Evolutionary conservation across 1,284 basidiomycete genomes (phyloP).

Genomic region (Ceratobasidium sp.): DNA sequence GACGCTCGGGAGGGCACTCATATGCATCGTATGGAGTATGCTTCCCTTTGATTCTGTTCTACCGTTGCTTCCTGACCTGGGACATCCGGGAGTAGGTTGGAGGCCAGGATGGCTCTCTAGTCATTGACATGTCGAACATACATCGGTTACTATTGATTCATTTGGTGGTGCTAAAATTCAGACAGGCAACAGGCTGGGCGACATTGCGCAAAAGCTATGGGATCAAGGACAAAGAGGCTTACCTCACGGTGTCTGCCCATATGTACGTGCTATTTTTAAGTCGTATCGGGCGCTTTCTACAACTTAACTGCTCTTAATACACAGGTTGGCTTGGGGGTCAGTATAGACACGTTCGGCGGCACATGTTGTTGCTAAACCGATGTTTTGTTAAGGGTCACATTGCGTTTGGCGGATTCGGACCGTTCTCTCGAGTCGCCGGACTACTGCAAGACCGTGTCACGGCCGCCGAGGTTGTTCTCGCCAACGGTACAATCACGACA

Average conservation of each 20-base stretch:
- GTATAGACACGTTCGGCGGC: neutral
- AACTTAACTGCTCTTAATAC: neutral
- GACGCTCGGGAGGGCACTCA: slow-evolving; percentile 50
- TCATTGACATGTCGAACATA: slow-evolving; percentile 49
- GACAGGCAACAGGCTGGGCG: slow-evolving; percentile 49
- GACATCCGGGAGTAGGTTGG: slow-evolving; percentile 35
- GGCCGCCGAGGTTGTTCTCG: slow-evolving; percentile 50
- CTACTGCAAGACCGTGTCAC: slow-evolving; percentile 49
- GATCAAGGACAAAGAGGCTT: slow-evolving; percentile 46
- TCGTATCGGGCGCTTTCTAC: slow-evolving; percentile 43
- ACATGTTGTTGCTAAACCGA: neutral
- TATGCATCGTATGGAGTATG: slow-evolving; percentile 50
- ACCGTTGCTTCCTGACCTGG: neutral
- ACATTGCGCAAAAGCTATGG: slow-evolving; percentile 48
- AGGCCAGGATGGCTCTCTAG: slow-evolving; percentile 47
- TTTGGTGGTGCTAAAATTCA: slow-evolving; percentile 28
- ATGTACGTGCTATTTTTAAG: slow-evolving; percentile 10
- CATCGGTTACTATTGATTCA: slow-evolving; percentile 44
- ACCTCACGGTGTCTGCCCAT: slow-evolving; percentile 48
- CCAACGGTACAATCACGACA: slow-evolving; percentile 47
- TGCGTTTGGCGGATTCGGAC: slow-evolving; percentile 50
- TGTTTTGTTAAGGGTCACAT: slow-evolving; percentile 45
- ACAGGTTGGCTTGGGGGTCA: slow-evolving; percentile 3
- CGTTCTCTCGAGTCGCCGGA: slow-evolving; percentile 47
- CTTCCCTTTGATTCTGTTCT: neutral